Evolutionary conservation across 2,329 filamentous ascomycete genomes (phyloP).

Genomic region (Hypoxylon sp.): DNA sequence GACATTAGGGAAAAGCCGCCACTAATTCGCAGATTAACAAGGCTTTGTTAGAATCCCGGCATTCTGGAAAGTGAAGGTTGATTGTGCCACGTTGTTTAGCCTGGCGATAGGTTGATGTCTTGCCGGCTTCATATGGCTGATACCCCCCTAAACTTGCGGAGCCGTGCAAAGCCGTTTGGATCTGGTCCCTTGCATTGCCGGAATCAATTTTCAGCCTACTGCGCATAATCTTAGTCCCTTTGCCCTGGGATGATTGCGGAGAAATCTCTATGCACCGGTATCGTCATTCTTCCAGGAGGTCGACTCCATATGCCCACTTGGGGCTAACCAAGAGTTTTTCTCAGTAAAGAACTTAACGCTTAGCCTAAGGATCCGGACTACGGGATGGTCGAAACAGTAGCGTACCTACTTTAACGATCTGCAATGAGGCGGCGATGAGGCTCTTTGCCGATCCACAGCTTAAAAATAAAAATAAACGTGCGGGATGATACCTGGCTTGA

Average conservation of each 20-base stretch:
- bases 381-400: slow-evolving; percentile 12
- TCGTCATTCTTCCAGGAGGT: not conserved
- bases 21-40: slow-evolving; percentile 10
- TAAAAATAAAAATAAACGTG: slow-evolving; percentile 5
- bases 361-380: slow-evolving; percentile 2
- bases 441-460: slow-evolving; percentile 29
- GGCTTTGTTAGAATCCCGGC: slow-evolving; percentile 12
- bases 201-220: not conserved
- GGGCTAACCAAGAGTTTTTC: not conserved
- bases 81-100: slow-evolving; percentile 17
- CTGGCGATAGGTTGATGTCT: not conserved
- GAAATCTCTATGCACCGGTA: not conserved
- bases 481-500: slow-evolving; percentile 30
- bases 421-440: slow-evolving; percentile 31
- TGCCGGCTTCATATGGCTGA: slow-evolving; percentile 1
- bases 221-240: too few species aligned
- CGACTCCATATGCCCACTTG: not conserved
- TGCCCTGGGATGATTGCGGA: too few species aligned
- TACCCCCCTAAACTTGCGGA: slow-evolving; percentile 7
- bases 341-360: not conserved
- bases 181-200: not conserved
- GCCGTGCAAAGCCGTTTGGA: slow-evolving; percentile 5
- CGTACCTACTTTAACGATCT: slow-evolving; percentile 17
- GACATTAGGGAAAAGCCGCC: slow-evolving; percentile 20
- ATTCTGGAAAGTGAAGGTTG: slow-evolving; percentile 13